A percentile compares a stretch with the other conserved stretches of the same genome.
Evolutionary conservation across 257 asterid species (phyloP).

Genomic region (Orobanche coerulescens): DNA sequence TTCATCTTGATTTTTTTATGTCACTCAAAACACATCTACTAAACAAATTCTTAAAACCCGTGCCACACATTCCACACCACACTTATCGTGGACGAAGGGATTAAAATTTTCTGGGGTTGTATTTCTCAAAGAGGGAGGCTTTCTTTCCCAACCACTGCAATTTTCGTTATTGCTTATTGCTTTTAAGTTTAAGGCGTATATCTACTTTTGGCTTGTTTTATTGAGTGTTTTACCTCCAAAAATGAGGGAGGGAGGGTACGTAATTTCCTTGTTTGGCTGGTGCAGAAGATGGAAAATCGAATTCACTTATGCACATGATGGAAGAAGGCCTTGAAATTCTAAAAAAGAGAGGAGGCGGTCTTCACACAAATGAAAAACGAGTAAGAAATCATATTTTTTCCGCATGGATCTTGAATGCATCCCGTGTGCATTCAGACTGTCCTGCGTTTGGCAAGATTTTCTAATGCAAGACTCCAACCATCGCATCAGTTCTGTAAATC

Average conservation of each 20-base stretch:
- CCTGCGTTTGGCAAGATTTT: neutral
- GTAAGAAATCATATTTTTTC: neutral
- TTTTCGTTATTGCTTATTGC: too few species aligned
- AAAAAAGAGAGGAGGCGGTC: neutral
- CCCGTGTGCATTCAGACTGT: neutral
- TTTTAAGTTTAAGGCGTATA: too few species aligned
- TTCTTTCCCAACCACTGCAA: too few species aligned
- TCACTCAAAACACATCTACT: too few species aligned
- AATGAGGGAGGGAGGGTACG: too few species aligned
- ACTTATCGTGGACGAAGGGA: too few species aligned
- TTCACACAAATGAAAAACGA: slow-evolving; percentile 1
- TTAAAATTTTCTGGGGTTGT: neutral
- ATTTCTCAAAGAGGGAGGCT: too few species aligned
- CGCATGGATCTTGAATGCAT: neutral
- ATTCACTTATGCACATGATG: neutral
- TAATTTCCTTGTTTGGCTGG: slow-evolving; percentile 15
- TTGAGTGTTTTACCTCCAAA: too few species aligned
- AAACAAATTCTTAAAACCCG: too few species aligned
- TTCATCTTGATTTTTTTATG: neutral
- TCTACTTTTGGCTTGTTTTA: too few species aligned
- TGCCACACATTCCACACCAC: too few species aligned
- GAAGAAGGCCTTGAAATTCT: too few species aligned
- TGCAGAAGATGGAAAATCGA: slow-evolving; percentile 4
- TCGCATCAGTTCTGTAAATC: neutral
- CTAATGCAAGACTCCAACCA: neutral